Conservation (phyloP, 1,284 basidiomycete species). For the Cutaneotrichosporon sp. region DNA sequence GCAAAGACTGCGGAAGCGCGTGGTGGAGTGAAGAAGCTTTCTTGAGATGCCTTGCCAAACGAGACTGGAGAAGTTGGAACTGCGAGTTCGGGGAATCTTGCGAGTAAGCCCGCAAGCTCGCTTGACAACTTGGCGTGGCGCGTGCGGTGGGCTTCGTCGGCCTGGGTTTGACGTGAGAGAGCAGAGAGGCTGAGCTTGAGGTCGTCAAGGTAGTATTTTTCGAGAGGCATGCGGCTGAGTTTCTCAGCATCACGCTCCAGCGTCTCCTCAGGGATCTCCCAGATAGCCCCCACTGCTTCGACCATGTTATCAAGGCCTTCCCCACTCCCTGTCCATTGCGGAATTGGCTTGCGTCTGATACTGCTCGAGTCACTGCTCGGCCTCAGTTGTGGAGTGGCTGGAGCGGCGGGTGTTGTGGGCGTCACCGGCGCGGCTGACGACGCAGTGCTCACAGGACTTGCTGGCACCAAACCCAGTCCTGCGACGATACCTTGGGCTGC, state of each 20-base stretch:
- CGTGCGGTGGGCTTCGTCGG: slow-evolving; percentile 15
- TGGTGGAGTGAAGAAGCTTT: slow-evolving; percentile 33
- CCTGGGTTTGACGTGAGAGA: slow-evolving; percentile 16
- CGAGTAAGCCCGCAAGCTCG: slow-evolving; percentile 21
- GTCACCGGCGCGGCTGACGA: not conserved
- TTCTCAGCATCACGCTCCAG: slow-evolving; percentile 33
- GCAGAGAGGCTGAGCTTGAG: slow-evolving; percentile 30
- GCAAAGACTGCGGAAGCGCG: slow-evolving; percentile 31
- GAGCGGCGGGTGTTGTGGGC: slow-evolving; percentile 5
- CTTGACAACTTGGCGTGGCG: slow-evolving; percentile 26
- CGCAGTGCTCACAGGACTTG: not conserved
- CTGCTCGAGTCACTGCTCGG: not conserved
- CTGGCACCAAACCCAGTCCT: not conserved
- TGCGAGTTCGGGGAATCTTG: slow-evolving; percentile 32
- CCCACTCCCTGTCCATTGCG: slow-evolving; percentile 19
- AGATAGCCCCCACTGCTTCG: slow-evolving; percentile 36
- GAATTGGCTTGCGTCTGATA: slow-evolving; percentile 31
- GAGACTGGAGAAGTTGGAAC: slow-evolving; percentile 12
- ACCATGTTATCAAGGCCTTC: slow-evolving; percentile 19
- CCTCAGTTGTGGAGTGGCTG: not conserved
- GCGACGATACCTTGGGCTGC: slow-evolving; percentile 2
- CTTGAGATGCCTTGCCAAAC: not conserved
- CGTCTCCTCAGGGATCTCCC: slow-evolving; percentile 29
- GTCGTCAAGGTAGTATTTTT: slow-evolving; percentile 43
- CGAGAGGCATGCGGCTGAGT: slow-evolving; percentile 28